Conservation (phyloP, 2,329 filamentous ascomycete species). For the Hymenoscyphus fructigenus region DNA sequence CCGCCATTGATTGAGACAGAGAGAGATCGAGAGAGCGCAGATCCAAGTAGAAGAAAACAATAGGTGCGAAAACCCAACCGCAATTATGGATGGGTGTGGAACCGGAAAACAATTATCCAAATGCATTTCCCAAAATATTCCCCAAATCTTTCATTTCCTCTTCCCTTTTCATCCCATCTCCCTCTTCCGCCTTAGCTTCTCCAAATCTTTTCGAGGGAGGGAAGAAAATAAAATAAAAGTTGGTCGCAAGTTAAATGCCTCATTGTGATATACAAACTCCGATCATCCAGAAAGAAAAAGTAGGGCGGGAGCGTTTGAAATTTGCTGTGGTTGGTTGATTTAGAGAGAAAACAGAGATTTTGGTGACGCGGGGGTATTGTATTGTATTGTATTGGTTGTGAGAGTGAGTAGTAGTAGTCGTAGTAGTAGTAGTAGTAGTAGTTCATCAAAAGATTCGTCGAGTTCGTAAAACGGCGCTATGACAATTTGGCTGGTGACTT, state of each 20-base stretch:
- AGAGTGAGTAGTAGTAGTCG: neutral
- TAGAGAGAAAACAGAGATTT: neutral
- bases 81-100: neutral
- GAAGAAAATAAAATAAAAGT: neutral
- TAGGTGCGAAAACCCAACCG: neutral
- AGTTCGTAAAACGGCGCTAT: neutral
- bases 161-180: too few species aligned
- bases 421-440: neutral
- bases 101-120: neutral
- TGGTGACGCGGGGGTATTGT: neutral
- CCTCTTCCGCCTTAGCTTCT: neutral
- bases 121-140: neutral
- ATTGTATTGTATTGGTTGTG: neutral
- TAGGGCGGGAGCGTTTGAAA: neutral
- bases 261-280: conserved; percentile 1
- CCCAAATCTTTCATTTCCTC: neutral
- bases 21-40: neutral
- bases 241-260: neutral
- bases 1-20: neutral
- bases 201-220: neutral
- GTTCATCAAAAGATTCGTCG: neutral
- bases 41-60: neutral
- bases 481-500: neutral
- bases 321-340: neutral
- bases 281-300: neutral